Evolutionary conservation across 1,284 basidiomycete genomes (phyloP), one percentile per base, ranked within the genome.

Genomic region (Cronartium quercuum): DNA sequence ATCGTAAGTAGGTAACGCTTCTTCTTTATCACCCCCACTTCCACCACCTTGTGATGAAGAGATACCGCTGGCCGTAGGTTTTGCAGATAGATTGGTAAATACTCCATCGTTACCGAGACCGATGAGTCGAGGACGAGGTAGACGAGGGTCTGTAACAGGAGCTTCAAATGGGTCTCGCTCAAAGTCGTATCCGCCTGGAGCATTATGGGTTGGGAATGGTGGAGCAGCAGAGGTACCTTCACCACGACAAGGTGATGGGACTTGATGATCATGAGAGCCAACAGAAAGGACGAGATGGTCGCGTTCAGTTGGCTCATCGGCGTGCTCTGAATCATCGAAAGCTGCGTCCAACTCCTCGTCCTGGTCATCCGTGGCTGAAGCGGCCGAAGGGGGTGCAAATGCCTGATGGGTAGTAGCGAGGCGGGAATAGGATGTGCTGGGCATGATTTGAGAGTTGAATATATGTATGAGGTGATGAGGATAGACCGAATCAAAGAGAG

Each of bases 61-160:
- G 6, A 4, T 83, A 80, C 68, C 83, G 81, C 76, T 78, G n/a
- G 77, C 78, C 51, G 85, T 85, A 0, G 95, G 94, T 81, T 97
- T 95, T 0, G 95, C 96, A 76, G 88, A 89, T 44, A 99, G 88
- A 81, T 98, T 99, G 60, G 91, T 89, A 82, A 98, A 99, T 5
- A 99, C 94, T 13, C 95, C 95, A 79, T 96, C 94, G 79, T 95
- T 94, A 0, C 93, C 93, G 0, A 91, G 90, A 18, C 91, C 93
- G 44, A 73, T 73, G 9, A 42, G 47, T 18, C 44, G 35, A 9
- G 47, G 63, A 24, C 35, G 51, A 38, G 63, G 29, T 21, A 66
- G 13, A n/a, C n/a, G n/a, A 9, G 47, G 47, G 18, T 60, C 37
- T 29, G 57, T 42, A 24, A 44, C 34, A 10, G 63, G 38, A 42